Evolutionary conservation across 306 rosid genomes (phyloP).

Genomic region (Fragaria nilgerrensis): DNA sequence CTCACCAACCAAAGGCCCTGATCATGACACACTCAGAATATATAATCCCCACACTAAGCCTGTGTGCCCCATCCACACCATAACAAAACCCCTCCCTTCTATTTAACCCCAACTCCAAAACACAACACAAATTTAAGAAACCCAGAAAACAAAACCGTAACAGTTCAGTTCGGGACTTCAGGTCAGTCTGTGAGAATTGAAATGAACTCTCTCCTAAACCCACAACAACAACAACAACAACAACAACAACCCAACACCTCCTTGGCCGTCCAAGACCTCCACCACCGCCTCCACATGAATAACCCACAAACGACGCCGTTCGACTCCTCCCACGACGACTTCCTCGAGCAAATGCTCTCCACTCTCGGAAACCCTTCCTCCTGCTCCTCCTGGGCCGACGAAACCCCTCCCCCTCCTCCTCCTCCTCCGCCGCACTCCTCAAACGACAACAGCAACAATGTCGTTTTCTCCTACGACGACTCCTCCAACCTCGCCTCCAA

Average conservation of each 20-base stretch:
- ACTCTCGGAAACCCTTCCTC: slow-evolving; percentile 46
- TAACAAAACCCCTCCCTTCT: neutral
- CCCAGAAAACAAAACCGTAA: neutral
- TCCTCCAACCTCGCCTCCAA: slow-evolving; percentile 57
- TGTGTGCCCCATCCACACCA: neutral
- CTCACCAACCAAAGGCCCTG: neutral
- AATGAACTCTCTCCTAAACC: slow-evolving; percentile 55
- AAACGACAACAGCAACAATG: slow-evolving; percentile 16
- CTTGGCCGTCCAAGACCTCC: slow-evolving; percentile 44
- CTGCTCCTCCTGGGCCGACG: slow-evolving; percentile 58
- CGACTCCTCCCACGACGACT: slow-evolving; percentile 68
- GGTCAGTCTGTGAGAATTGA: slow-evolving; percentile 37
- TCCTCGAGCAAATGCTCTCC: slow-evolving; percentile 87
- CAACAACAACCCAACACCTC: neutral
- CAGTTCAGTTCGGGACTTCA: neutral
- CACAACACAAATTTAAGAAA: neutral
- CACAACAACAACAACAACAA: neutral
- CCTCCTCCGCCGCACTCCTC: slow-evolving; percentile 4
- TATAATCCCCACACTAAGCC: neutral
- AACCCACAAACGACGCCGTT: slow-evolving; percentile 12
- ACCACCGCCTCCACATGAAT: neutral
- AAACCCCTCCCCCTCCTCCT: slow-evolving; percentile 19
- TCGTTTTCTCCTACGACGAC: slow-evolving; percentile 49
- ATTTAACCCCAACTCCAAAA: neutral
- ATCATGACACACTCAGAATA: neutral